These are phyloP conservation scores for Ogataea pini DNA, from an alignment of 805 yeast genomes.

Conservation along the genomic window DNA sequence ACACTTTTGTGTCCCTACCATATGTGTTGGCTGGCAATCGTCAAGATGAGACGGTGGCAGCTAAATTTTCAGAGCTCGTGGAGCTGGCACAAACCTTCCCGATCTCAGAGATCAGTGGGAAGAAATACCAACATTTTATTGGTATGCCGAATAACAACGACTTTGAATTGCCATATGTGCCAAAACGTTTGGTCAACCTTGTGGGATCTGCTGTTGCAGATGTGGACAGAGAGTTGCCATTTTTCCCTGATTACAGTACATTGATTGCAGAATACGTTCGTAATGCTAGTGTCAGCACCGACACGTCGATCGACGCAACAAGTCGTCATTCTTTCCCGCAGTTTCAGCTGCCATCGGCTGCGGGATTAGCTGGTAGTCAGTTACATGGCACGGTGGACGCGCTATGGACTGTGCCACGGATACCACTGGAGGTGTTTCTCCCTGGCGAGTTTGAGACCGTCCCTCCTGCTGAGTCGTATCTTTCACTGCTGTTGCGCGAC, in stretches of 20 bases:
- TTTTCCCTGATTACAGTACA: constrained; percentile 40
- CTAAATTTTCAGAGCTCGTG: constrained; percentile 46
- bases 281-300: constrained; percentile 21
- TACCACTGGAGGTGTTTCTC: constrained; percentile 59
- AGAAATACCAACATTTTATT: constrained; percentile 38
- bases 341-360: neutral
- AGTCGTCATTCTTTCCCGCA: neutral
- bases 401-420: constrained; percentile 67
- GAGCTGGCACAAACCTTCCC: constrained; percentile 39
- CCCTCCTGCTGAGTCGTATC: constrained; percentile 52
- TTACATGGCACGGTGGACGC: constrained; percentile 43
- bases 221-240: constrained; percentile 41
- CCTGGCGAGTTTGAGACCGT: constrained; percentile 64
- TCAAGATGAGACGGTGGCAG: constrained; percentile 31
- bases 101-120: constrained; percentile 1
- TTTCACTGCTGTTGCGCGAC: constrained; percentile 71
- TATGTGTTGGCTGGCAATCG: constrained; percentile 38
- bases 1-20: constrained; percentile 64
- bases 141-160: constrained; percentile 31
- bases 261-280: constrained; percentile 18
- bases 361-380: neutral
- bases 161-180: constrained; percentile 48
- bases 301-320: neutral
- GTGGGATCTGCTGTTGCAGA: constrained; percentile 54
- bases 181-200: constrained; percentile 48